A percentile compares a stretch with the other conserved stretches of the same genome.
phyloP scores from a whole-genome alignment of 768 basidiomycete species.

The Mycena epipterygia region DNA sequence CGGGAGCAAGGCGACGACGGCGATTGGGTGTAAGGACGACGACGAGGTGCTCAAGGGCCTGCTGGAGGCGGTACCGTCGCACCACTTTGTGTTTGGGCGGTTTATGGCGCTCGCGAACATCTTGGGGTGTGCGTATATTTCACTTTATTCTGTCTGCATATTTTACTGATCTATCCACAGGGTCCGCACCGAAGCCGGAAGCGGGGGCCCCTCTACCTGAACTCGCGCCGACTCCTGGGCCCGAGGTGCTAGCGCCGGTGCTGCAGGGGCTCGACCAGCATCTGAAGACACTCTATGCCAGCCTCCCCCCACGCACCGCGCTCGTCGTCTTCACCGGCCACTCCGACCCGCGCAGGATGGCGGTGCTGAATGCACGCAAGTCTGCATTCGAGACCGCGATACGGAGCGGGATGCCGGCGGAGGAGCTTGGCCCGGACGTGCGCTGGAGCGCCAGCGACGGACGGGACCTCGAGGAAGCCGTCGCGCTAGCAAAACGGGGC shows the following conservation, averaged over 20 bases:
- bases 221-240: conserved; percentile 47
- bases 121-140: conserved; percentile 77
- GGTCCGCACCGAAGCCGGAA: conserved; percentile 71
- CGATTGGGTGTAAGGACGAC: conserved; percentile 82
- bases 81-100: conserved; percentile 89
- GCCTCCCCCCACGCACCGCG: conserved; percentile 85
- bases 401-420: conserved; percentile 66
- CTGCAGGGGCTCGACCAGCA: conserved; percentile 71
- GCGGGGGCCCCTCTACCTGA: conserved; percentile 50
- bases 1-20: conserved; percentile 84
- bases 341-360: conserved; percentile 87
- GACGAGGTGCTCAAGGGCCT: conserved; percentile 84
- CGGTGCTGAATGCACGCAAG: conserved; percentile 77
- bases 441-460: conserved; percentile 86
- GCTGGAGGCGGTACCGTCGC: conserved; percentile 66
- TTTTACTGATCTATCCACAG: conserved; percentile 47
- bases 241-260: conserved; percentile 50
- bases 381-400: conserved; percentile 78
- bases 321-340: conserved; percentile 91
- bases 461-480: conserved; percentile 83
- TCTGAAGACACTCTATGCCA: conserved; percentile 70
- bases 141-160: neutral
- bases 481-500: conserved; percentile 85
- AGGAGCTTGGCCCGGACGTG: conserved; percentile 65
- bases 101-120: conserved; percentile 86